Evolutionary conservation across 495 filamentous ascomycete genomes (phyloP).

Genomic region (Pyronema omphalodes): DNA sequence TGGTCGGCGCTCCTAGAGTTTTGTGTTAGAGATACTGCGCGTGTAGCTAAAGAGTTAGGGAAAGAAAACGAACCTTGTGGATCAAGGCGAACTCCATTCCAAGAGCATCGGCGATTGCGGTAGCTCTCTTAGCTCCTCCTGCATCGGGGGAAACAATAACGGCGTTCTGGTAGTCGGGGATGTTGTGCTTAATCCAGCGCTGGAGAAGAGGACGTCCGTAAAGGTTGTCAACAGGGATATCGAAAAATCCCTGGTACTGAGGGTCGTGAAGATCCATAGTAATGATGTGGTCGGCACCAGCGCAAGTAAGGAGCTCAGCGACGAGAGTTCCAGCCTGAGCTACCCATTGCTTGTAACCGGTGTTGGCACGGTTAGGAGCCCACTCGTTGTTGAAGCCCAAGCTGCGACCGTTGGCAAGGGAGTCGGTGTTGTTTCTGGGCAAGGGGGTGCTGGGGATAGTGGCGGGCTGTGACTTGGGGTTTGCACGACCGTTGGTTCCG

Average conservation of each 20-base stretch:
- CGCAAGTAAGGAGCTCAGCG: slow-evolving; percentile 84
- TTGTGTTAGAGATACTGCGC: slow-evolving; percentile 3
- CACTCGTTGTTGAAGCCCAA: slow-evolving; percentile 36
- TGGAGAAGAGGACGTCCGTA: slow-evolving; percentile 76
- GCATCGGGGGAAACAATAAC: slow-evolving; percentile 94
- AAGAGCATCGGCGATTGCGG: slow-evolving; percentile 86
- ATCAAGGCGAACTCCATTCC: slow-evolving; percentile 90
- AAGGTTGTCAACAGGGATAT: slow-evolving; percentile 93
- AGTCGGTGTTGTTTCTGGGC: slow-evolving; percentile 42
- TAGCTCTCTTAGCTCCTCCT: slow-evolving; percentile 88
- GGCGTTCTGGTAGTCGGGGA: slow-evolving; percentile 68
- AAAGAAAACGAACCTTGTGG: slow-evolving; percentile 54
- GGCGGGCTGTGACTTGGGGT: not conserved
- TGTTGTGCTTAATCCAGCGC: slow-evolving; percentile 73
- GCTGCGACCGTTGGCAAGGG: slow-evolving; percentile 27
- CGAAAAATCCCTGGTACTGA: slow-evolving; percentile 97
- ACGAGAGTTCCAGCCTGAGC: slow-evolving; percentile 92
- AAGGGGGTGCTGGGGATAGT: slow-evolving; percentile 4
- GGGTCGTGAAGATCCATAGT: slow-evolving; percentile 97
- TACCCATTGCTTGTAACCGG: slow-evolving; percentile 96
- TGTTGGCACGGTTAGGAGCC: slow-evolving; percentile 37
- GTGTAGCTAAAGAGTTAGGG: not conserved
- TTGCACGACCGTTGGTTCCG: slow-evolving; percentile 9
- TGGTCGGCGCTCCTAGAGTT: slow-evolving; percentile 74
- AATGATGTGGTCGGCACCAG: slow-evolving; percentile 90